Percentiles rank a stretch among this genome's conserved stretches.
Evolutionary conservation across 345 rosid genomes (phyloP).

Genomic region (Kernera saxatilis): DNA sequence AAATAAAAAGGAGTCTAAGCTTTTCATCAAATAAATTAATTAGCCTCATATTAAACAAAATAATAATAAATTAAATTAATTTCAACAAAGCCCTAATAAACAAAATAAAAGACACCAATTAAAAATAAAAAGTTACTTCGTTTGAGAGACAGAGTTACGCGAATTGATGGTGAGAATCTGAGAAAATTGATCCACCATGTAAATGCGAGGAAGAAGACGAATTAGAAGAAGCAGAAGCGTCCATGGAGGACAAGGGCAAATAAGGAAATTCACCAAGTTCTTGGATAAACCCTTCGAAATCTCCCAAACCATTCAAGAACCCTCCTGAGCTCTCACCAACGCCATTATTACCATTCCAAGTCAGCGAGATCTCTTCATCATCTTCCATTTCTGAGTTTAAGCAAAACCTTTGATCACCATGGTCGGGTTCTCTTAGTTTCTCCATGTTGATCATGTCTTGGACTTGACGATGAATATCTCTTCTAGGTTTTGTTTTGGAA

Average conservation of each 20-base stretch:
- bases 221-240: constrained; percentile 26
- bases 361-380: constrained; percentile 22
- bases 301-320: constrained; percentile 52
- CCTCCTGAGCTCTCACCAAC: constrained; percentile 36
- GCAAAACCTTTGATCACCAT: constrained; percentile 2
- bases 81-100: constrained; percentile 13
- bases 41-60: not conserved
- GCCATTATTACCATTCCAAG: constrained; percentile 16
- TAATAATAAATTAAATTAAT: not conserved
- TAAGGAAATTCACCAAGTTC: constrained; percentile 62
- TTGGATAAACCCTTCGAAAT: constrained; percentile 69
- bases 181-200: constrained; percentile 19
- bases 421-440: not conserved
- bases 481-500: constrained; percentile 23
- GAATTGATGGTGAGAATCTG: constrained; percentile 20
- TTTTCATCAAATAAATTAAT: not conserved
- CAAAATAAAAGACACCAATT: not conserved
- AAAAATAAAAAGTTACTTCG: not conserved
- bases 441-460: constrained; percentile 7
- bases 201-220: constrained; percentile 27
- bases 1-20: not conserved
- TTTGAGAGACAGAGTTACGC: not conserved
- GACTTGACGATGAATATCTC: constrained; percentile 11
- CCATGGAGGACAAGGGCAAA: constrained; percentile 39
- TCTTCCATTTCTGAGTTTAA: constrained; percentile 15